Evolutionary conservation across 2,329 filamentous ascomycete genomes (phyloP).

Genomic region (Xylaria sp.): DNA sequence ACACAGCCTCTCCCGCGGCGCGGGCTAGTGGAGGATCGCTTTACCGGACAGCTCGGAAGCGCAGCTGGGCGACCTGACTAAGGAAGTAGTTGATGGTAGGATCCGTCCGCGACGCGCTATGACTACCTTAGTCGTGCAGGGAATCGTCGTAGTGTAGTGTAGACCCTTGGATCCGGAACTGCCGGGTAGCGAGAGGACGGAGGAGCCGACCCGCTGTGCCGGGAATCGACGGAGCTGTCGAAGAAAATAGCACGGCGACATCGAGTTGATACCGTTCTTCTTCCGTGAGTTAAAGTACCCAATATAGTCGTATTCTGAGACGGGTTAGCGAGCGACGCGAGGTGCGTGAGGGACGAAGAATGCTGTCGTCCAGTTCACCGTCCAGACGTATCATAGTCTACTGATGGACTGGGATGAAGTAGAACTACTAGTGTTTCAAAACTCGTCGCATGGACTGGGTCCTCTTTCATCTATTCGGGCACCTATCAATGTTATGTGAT

Average conservation of each 20-base stretch:
- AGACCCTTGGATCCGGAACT: background rate
- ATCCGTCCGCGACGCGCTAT: background rate
- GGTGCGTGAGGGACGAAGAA: background rate
- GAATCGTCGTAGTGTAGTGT: background rate
- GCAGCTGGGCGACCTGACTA: background rate
- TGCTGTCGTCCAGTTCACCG: background rate
- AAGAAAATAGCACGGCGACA: background rate
- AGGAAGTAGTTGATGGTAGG: background rate
- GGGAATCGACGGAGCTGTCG: background rate
- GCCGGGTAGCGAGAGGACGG: conserved; percentile 10
- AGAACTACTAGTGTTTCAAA: background rate
- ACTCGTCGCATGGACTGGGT: background rate
- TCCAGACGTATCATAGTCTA: background rate
- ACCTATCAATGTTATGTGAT: background rate
- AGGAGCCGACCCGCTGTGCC: background rate
- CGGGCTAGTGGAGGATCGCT: background rate
- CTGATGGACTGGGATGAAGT: background rate
- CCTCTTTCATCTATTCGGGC: background rate
- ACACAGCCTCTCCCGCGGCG: background rate
- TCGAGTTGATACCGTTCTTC: conserved; percentile 7
- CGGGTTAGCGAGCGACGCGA: background rate
- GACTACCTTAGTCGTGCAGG: background rate
- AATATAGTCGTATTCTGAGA: too few relatives aligned
- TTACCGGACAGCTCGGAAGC: background rate
- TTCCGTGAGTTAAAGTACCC: background rate